Evolutionary conservation across 768 basidiomycete genomes (phyloP).

Genomic region (Kwoniella sp.): DNA sequence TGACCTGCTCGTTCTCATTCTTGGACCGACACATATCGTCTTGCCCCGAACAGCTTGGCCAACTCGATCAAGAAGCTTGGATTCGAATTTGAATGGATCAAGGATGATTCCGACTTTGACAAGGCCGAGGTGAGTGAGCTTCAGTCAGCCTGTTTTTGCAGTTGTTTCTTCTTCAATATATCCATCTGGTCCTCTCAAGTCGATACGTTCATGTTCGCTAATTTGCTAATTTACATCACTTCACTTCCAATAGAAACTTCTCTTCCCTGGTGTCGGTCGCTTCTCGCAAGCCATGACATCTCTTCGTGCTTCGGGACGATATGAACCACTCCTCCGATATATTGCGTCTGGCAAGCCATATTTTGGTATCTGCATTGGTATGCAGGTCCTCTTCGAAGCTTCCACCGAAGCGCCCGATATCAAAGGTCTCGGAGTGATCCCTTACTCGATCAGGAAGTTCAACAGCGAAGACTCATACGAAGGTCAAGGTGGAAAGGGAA

Average conservation of each 20-base stretch:
- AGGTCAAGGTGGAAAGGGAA: constrained; percentile 29
- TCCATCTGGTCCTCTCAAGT: no score
- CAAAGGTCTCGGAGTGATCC: constrained; percentile 80
- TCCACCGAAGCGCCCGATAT: constrained; percentile 73
- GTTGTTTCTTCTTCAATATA: not conserved
- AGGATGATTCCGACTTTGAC: constrained; percentile 74
- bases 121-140: constrained; percentile 85
- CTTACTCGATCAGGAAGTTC: constrained; percentile 77
- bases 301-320: constrained; percentile 70
- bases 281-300: constrained; percentile 84
- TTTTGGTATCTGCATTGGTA: constrained; percentile 92
- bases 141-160: no score
- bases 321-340: constrained; percentile 78
- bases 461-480: constrained; percentile 50
- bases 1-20: not conserved
- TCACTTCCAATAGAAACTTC: no score
- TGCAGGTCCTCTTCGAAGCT: constrained; percentile 90
- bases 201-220: no score
- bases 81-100: constrained; percentile 85
- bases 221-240: no score
- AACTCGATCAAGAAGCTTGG: constrained; percentile 85
- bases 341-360: constrained; percentile 86
- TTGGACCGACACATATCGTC: not conserved
- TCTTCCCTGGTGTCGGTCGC: constrained; percentile 96
- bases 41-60: constrained; percentile 66